phyloP scores from a whole-genome alignment of 352 stramenopile species.

The Globisporangium camurandrum region DNA sequence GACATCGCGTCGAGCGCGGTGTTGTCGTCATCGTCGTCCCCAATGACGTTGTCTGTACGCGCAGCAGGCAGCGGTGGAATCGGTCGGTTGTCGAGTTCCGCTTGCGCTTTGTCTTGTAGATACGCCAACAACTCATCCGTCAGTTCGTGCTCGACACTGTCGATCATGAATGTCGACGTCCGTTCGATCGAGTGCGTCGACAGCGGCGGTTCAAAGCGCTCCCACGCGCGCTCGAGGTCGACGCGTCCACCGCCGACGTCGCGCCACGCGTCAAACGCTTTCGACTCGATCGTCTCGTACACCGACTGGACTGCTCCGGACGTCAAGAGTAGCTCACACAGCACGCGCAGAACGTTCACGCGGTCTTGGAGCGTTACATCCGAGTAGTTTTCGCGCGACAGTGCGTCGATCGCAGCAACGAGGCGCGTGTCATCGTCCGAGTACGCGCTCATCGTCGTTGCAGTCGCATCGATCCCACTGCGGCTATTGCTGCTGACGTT shows the following conservation, averaged over 20 bases:
- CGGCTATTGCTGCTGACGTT: conserved; percentile 3
- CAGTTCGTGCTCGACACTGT: conserved; percentile 60
- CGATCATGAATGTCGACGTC: conserved; percentile 65
- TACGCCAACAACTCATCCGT: conserved; percentile 65
- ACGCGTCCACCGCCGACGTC: conserved; percentile 45
- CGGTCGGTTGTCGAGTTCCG: conserved; percentile 43
- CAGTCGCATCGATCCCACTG: conserved; percentile 18
- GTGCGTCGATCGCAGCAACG: conserved; percentile 40
- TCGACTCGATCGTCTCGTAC: conserved; percentile 57
- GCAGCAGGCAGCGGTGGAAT: conserved; percentile 37
- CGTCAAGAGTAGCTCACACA: conserved; percentile 63
- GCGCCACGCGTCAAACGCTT: conserved; percentile 45
- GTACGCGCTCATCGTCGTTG: conserved; percentile 16
- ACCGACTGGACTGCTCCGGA: conserved; percentile 46
- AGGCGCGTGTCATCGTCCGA: conserved; percentile 64
- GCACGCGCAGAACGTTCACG: conserved; percentile 43
- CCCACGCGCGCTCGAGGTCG: conserved; percentile 57
- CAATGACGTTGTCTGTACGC: no score
- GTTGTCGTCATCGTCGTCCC: no score
- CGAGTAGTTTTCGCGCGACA: conserved; percentile 68
- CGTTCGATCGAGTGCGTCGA: conserved; percentile 39
- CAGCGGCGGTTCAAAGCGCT: conserved; percentile 35
- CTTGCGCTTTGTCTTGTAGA: conserved; percentile 52
- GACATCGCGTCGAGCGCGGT: conserved; percentile 20
- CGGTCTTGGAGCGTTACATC: conserved; percentile 43